Evolutionary conservation across 257 asterid species (phyloP).

Genomic region (Fraxinus cuspidata): DNA sequence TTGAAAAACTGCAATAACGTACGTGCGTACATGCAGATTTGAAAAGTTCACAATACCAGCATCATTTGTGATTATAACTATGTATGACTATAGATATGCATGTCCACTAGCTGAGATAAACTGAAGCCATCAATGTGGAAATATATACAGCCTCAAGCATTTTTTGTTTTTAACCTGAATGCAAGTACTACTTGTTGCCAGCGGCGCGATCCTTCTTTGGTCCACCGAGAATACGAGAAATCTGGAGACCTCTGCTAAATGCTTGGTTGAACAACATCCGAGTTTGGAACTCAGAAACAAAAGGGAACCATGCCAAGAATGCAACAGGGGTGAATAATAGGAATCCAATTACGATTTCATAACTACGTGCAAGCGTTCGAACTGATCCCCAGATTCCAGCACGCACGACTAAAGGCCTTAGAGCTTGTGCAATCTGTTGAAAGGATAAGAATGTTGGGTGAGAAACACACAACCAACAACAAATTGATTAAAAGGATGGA

Average conservation of each 20-base stretch:
- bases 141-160: not conserved
- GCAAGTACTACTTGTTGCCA: constrained; percentile 59
- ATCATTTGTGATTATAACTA: not conserved
- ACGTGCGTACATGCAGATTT: not conserved
- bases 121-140: not conserved
- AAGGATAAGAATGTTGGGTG: not conserved
- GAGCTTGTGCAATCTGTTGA: constrained; percentile 81
- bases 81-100: not conserved
- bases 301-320: constrained; percentile 98
- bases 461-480: not conserved
- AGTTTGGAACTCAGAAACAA: constrained; percentile 95
- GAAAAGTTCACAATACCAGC: not conserved
- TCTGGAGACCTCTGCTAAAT: constrained; percentile 93
- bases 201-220: constrained; percentile 90
- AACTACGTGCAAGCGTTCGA: constrained; percentile 79
- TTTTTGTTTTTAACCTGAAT: too few relatives aligned
- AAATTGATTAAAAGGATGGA: constrained; percentile 2
- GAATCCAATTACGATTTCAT: constrained; percentile 77
- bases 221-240: constrained; percentile 97
- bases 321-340: constrained; percentile 86
- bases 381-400: constrained; percentile 77
- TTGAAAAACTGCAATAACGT: not conserved
- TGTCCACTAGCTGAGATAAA: too few relatives aligned
- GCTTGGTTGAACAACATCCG: constrained; percentile 98
- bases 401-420: constrained; percentile 51